Percentiles rank a stretch among this genome's conserved stretches.
These are phyloP conservation scores for Ascosphaera pollenicola DNA, from an alignment of 2,329 filamentous ascomycete species.

Conservation along the genomic window DNA sequence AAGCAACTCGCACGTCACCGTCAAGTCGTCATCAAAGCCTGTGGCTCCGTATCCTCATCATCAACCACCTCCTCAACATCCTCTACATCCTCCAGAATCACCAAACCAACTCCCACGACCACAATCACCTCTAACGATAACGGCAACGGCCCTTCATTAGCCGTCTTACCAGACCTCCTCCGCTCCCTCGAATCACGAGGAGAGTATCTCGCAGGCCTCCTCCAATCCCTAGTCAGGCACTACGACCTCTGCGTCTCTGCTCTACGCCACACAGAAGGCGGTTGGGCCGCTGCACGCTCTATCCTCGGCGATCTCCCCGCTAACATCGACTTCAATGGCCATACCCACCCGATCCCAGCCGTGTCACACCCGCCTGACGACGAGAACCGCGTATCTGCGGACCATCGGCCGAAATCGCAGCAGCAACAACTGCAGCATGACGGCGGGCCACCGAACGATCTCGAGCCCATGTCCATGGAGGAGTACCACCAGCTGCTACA, in stretches of 20 bases:
- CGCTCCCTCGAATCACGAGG: conserved; percentile 49
- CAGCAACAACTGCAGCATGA: conserved; percentile 7
- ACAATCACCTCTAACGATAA: conserved; percentile 10
- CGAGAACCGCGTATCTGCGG: conserved; percentile 3
- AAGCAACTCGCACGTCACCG: conserved; percentile 28
- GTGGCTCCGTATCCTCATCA: conserved; percentile 3
- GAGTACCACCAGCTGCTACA: conserved; percentile 67
- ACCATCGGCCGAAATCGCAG: conserved; percentile 12
- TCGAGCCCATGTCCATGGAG: conserved; percentile 50
- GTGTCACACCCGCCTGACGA: not conserved
- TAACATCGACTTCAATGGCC: conserved; percentile 21
- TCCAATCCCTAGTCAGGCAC: conserved; percentile 63
- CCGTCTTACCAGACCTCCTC: conserved; percentile 31
- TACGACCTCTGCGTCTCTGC: conserved; percentile 88
- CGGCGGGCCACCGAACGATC: conserved; percentile 21
- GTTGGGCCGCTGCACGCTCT: conserved; percentile 42
- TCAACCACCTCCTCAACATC: conserved; percentile 14
- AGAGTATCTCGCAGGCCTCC: conserved; percentile 56
- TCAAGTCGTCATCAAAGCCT: conserved; percentile 12
- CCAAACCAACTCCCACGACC: conserved; percentile 9
- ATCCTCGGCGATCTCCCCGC: conserved; percentile 39
- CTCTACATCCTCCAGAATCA: conserved; percentile 11
- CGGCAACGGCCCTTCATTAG: conserved; percentile 14
- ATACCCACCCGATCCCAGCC: conserved; percentile 3
- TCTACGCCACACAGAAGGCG: conserved; percentile 72